A percentile compares a stretch with the other conserved stretches of the same genome.
Conservation (phyloP, 73 alveolate genomes). For the Blepharisma japonicum region DNA sequence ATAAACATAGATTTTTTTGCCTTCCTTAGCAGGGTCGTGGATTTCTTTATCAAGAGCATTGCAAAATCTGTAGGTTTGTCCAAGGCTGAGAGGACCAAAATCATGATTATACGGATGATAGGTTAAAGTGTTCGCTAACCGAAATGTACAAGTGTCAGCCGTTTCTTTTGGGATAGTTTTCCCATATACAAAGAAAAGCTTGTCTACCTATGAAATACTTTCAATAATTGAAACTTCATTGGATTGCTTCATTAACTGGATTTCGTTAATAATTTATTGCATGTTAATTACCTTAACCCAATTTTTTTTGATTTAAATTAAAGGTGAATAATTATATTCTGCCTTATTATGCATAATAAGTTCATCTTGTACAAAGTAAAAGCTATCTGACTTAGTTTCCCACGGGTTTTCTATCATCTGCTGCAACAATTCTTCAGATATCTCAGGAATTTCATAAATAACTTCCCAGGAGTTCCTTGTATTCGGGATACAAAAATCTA, state of each 20-base stretch:
- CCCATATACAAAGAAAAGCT: too few relatives aligned
- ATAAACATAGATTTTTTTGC: constrained; percentile 37
- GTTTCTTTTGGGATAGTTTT: too few relatives aligned
- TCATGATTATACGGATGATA: constrained; percentile 75
- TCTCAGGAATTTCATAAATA: constrained; percentile 85
- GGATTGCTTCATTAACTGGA: too few relatives aligned
- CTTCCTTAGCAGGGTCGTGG: constrained; percentile 36
- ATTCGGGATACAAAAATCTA: constrained; percentile 94
- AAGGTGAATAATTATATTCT: constrained; percentile 44
- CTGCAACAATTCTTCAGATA: constrained; percentile 61
- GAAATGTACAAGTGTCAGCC: too few relatives aligned
- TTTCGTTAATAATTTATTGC: too few relatives aligned
- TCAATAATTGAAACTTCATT: too few relatives aligned
- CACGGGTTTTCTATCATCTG: constrained; percentile 88
- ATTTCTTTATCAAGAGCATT: constrained; percentile 55
- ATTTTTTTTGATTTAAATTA: too few relatives aligned
- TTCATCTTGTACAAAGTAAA: constrained; percentile 92
- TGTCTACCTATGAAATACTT: too few relatives aligned
- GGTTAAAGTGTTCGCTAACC: constrained; percentile 33
- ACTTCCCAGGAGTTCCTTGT: constrained; percentile 94
- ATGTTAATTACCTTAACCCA: too few relatives aligned
- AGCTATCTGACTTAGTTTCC: constrained; percentile 93
- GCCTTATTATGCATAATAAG: constrained; percentile 96
- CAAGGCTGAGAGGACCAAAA: constrained; percentile 80
- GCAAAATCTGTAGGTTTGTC: constrained; percentile 64